phyloP scores from a whole-genome alignment of 139 green algal genomes.

The Raphidocelis subcapitata region DNA sequence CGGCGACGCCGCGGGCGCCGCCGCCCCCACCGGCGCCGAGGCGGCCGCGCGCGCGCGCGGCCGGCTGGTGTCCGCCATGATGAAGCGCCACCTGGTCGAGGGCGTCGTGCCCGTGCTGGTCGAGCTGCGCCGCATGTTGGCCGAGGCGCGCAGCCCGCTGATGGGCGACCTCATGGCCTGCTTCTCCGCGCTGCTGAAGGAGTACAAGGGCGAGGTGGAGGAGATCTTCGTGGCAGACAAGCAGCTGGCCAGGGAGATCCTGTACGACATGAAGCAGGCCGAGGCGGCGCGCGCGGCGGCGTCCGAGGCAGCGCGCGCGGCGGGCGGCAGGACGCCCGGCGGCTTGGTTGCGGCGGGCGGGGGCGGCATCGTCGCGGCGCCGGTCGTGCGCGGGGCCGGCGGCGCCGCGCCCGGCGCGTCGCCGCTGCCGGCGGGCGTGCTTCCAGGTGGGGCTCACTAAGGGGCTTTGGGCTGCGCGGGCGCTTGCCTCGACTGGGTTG shows the following conservation, averaged over 20 bases:
- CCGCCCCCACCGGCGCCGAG: slow-evolving; percentile 22
- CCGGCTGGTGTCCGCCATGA: slow-evolving; percentile 72
- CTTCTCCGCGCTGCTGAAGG: slow-evolving; percentile 66
- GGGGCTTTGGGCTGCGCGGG: neutral
- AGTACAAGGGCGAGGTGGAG: slow-evolving; percentile 85
- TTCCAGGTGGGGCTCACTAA: neutral
- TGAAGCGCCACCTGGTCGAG: slow-evolving; percentile 89
- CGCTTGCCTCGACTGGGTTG: neutral
- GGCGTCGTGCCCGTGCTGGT: slow-evolving; percentile 78
- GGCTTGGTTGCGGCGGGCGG: neutral
- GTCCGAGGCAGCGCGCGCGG: slow-evolving; percentile 12
- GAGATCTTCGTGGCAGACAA: slow-evolving; percentile 85
- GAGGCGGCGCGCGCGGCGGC: slow-evolving; percentile 41
- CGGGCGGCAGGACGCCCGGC: slow-evolving; percentile 4
- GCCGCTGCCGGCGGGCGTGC: neutral
- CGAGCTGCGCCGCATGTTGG: slow-evolving; percentile 70
- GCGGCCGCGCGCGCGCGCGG: slow-evolving; percentile 39
- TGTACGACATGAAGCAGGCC: slow-evolving; percentile 83
- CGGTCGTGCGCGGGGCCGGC: neutral
- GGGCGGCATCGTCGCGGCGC: neutral
- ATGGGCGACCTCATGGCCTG: slow-evolving; percentile 67
- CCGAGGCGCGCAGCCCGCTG: slow-evolving; percentile 43
- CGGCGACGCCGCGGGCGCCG: neutral
- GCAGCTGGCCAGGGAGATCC: slow-evolving; percentile 76
- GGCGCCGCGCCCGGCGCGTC: slow-evolving; percentile 1